Conservation (phyloP, 1,284 basidiomycete species). For the Ustilago tritici region DNA sequence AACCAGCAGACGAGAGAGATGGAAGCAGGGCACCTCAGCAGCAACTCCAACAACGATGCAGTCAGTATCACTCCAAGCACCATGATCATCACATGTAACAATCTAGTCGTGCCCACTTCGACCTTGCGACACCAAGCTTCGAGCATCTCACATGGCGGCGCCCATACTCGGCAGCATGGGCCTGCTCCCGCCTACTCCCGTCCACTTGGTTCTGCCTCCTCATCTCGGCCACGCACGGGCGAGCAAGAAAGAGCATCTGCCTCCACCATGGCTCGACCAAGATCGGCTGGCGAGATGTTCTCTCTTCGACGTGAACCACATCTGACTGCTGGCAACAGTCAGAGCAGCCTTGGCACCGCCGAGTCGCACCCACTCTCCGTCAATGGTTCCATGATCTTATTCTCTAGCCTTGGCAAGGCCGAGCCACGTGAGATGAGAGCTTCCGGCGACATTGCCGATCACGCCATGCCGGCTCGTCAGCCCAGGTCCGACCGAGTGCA, state of each 20-base stretch:
- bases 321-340: background rate
- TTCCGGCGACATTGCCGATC: background rate
- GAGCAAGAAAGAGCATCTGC: slow-evolving; percentile 4
- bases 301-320: background rate
- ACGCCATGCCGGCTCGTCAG: background rate
- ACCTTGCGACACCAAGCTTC: background rate
- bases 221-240: slow-evolving; percentile 21
- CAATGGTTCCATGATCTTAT: slow-evolving; percentile 15
- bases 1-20: slow-evolving; percentile 38
- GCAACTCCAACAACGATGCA: background rate
- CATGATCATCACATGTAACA: slow-evolving; percentile 30
- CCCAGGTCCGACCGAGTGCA: background rate
- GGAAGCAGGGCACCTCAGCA: slow-evolving; percentile 23
- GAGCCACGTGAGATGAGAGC: background rate
- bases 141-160: background rate
- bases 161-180: background rate
- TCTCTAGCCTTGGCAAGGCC: slow-evolving; percentile 12
- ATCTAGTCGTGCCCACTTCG: slow-evolving; percentile 12
- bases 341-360: slow-evolving; percentile 4
- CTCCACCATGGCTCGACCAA: background rate
- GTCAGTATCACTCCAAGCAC: slow-evolving; percentile 20
- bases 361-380: slow-evolving; percentile 6
- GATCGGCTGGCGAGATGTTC: slow-evolving; percentile 9
- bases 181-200: slow-evolving; percentile 31
- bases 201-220: slow-evolving; percentile 21